Evolutionary conservation across 1,284 basidiomycete species (phyloP).

Genomic region (Malassezia psittaci): DNA sequence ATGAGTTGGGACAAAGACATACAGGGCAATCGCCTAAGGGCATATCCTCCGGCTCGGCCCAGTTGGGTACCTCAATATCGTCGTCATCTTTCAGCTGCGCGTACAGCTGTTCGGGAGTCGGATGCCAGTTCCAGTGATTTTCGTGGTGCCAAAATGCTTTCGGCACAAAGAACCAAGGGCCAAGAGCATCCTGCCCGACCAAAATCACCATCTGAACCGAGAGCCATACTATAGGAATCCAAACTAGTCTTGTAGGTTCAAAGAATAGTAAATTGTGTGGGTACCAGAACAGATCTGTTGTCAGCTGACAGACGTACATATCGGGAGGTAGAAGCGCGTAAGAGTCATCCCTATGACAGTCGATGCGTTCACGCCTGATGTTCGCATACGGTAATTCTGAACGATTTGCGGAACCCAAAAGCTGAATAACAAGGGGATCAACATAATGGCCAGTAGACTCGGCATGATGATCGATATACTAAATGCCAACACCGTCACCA

Average conservation of each 20-base stretch:
- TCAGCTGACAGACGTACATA: constrained; percentile 16
- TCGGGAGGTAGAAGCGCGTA: constrained; percentile 38
- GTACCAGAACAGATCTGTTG: constrained; percentile 34
- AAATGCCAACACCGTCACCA: not conserved
- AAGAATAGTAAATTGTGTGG: constrained; percentile 36
- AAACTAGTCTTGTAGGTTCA: constrained; percentile 36
- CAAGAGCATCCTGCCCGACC: constrained; percentile 1
- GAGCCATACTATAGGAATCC: constrained; percentile 20
- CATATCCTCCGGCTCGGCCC: not conserved
- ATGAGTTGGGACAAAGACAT: constrained; percentile 35
- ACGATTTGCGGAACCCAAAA: constrained; percentile 43
- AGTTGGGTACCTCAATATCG: constrained; percentile 11
- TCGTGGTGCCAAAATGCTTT: not conserved
- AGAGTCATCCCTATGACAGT: constrained; percentile 43
- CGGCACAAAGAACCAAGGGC: constrained; percentile 15
- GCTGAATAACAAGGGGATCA: constrained; percentile 19
- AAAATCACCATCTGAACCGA: constrained; percentile 6
- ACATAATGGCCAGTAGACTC: not conserved
- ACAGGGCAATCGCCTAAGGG: constrained; percentile 39
- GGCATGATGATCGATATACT: not conserved
- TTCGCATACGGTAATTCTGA: constrained; percentile 27
- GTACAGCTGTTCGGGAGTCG: constrained; percentile 18
- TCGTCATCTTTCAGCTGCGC: not conserved
- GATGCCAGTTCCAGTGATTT: constrained; percentile 45
- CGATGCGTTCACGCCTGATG: constrained; percentile 25